phyloP scores from a whole-genome alignment of 202 grass and related monocot genomes.

The Brachypodium distachyon region DNA sequence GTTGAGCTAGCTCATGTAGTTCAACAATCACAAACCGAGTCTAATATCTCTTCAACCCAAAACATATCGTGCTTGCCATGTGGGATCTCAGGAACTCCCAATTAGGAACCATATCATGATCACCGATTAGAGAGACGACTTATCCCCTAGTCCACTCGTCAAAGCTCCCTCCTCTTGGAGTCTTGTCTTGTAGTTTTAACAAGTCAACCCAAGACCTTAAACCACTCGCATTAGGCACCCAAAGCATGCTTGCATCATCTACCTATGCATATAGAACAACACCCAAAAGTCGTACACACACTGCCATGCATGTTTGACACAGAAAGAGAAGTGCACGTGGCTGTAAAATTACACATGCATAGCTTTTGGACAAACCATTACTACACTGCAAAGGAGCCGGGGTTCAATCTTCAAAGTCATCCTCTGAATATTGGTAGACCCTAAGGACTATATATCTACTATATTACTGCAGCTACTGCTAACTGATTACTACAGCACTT shows the following conservation, averaged over 20 bases:
- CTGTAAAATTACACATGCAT: neutral
- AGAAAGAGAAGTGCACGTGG: neutral
- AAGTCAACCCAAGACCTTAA: conserved; percentile 24
- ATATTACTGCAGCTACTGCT: conserved; percentile 6
- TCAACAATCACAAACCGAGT: neutral
- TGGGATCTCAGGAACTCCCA: conserved; percentile 18
- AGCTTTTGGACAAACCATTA: conserved; percentile 1
- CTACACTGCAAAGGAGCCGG: conserved; percentile 15
- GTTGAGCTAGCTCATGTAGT: no score
- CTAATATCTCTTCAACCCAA: neutral
- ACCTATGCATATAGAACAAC: neutral
- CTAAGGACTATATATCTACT: conserved; percentile 8
- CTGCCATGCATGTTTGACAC: conserved; percentile 11
- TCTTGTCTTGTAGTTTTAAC: conserved; percentile 16
- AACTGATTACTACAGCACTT: neutral
- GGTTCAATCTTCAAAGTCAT: conserved; percentile 23
- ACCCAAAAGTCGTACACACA: conserved; percentile 10
- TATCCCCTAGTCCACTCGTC: neutral
- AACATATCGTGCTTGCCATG: neutral
- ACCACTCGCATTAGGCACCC: conserved; percentile 12
- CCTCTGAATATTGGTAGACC: conserved; percentile 17
- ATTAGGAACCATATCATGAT: conserved; percentile 31
- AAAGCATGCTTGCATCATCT: conserved; percentile 15
- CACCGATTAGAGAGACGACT: conserved; percentile 19
- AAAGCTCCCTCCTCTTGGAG: conserved; percentile 6